phyloP scores from a whole-genome alignment of 148 eudicot species.

The Fagopyrum tataricum region DNA sequence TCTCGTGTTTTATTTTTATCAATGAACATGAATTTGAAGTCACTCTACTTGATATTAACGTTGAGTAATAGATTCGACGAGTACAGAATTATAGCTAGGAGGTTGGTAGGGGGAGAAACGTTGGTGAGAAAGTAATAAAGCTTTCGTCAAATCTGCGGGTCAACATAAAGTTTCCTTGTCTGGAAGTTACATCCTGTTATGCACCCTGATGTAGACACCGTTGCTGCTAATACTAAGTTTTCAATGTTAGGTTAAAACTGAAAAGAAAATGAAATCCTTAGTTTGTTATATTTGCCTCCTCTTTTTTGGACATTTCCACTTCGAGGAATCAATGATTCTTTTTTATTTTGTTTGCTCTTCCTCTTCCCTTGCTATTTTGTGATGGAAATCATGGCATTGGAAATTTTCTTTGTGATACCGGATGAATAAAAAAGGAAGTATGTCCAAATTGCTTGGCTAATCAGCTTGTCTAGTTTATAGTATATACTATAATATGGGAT shows the following conservation, averaged over 20 bases:
- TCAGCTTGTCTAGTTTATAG: neutral
- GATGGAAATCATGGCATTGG: neutral
- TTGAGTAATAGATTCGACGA: neutral
- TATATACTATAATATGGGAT: neutral
- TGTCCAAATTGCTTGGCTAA: neutral
- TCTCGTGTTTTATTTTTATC: neutral
- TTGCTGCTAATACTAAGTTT: neutral
- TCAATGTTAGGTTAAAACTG: neutral
- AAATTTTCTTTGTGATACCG: neutral
- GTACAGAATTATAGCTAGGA: neutral
- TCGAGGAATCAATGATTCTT: neutral
- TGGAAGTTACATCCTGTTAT: neutral
- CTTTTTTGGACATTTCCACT: neutral
- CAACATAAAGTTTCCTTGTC: neutral
- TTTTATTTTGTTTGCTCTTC: neutral
- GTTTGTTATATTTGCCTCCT: neutral
- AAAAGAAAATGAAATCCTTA: neutral
- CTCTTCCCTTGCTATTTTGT: neutral
- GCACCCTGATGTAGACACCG: neutral
- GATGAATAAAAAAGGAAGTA: neutral
- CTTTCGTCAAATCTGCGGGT: neutral
- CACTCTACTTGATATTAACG: neutral
- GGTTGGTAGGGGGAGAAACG: neutral
- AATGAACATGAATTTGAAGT: too few species aligned
- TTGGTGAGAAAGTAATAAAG: neutral